phyloP scores from a whole-genome alignment of 306 rosid species.

The Erythrophleum fordii region DNA sequence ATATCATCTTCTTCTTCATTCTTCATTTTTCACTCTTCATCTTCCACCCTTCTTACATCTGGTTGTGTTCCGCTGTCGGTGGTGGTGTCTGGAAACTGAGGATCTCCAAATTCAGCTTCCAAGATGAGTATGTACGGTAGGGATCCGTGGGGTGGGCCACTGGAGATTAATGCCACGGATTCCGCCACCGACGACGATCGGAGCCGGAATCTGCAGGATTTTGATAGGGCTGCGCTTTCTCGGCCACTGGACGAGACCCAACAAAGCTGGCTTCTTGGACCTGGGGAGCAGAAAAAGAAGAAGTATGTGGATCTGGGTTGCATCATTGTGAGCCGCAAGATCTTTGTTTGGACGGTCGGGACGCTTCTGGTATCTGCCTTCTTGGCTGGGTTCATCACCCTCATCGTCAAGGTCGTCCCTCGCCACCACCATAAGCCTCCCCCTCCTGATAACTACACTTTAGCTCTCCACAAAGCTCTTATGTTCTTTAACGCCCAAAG shows the following conservation, averaged over 20 bases:
- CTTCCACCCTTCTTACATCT: background rate
- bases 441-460: slow-evolving; percentile 80
- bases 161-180: slow-evolving; percentile 80
- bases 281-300: slow-evolving; percentile 80
- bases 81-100: background rate
- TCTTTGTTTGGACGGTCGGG: slow-evolving; percentile 84
- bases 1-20: background rate
- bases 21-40: background rate
- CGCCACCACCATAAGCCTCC: slow-evolving; percentile 58
- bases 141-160: slow-evolving; percentile 92
- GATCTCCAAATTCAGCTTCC: background rate
- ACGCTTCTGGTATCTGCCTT: slow-evolving; percentile 58
- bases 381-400: slow-evolving; percentile 66
- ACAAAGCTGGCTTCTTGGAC: slow-evolving; percentile 86
- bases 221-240: slow-evolving; percentile 72
- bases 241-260: slow-evolving; percentile 83
- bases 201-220: slow-evolving; percentile 77
- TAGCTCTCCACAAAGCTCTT: slow-evolving; percentile 84
- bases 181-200: slow-evolving; percentile 89
- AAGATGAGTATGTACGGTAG: slow-evolving; percentile 71
- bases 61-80: slow-evolving; percentile 7
- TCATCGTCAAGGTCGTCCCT: slow-evolving; percentile 77
- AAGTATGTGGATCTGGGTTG: slow-evolving; percentile 92
- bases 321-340: slow-evolving; percentile 79
- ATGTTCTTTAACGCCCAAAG: slow-evolving; percentile 85